Conservation (phyloP, 2,329 filamentous ascomycete species). For the Fusarium globosum region DNA sequence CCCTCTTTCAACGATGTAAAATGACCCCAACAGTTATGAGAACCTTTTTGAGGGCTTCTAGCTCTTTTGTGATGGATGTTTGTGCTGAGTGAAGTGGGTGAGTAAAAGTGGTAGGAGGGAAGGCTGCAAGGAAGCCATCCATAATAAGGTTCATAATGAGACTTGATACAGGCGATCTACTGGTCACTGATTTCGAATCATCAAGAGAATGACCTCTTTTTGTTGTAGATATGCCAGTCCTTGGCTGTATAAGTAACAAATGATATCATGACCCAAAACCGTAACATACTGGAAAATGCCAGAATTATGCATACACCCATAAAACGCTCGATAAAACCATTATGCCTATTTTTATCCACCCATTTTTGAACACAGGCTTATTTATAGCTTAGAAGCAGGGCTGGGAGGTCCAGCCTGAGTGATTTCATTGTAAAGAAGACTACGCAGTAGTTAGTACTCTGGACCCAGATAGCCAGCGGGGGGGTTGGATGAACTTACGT, state of each 20-base stretch:
- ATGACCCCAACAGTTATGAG: too few relatives aligned
- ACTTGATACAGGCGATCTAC: background rate
- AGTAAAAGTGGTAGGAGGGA: background rate
- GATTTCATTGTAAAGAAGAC: slow-evolving; percentile 88
- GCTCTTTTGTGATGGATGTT: background rate
- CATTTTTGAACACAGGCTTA: background rate
- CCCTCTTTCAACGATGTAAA: background rate
- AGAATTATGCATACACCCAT: slow-evolving; percentile 23
- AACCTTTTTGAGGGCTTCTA: too few relatives aligned
- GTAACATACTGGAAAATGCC: background rate
- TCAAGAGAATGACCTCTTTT: slow-evolving; percentile 6
- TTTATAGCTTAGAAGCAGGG: slow-evolving; percentile 72
- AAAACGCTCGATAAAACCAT: slow-evolving; percentile 30
- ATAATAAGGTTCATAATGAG: background rate
- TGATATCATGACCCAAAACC: slow-evolving; percentile 33
- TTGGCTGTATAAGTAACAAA: slow-evolving; percentile 19
- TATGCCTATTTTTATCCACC: slow-evolving; percentile 1
- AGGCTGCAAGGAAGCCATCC: background rate
- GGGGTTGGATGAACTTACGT: slow-evolving; percentile 62
- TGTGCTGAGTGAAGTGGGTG: background rate
- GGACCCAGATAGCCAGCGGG: background rate
- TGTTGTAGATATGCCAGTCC: slow-evolving; percentile 8
- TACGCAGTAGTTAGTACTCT: slow-evolving; percentile 50
- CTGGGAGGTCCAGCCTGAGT: slow-evolving; percentile 74
- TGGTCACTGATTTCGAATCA: background rate